These are phyloP conservation scores for Eucalyptus albens DNA, from an alignment of 345 rosid genomes.

Conservation along the genomic window DNA sequence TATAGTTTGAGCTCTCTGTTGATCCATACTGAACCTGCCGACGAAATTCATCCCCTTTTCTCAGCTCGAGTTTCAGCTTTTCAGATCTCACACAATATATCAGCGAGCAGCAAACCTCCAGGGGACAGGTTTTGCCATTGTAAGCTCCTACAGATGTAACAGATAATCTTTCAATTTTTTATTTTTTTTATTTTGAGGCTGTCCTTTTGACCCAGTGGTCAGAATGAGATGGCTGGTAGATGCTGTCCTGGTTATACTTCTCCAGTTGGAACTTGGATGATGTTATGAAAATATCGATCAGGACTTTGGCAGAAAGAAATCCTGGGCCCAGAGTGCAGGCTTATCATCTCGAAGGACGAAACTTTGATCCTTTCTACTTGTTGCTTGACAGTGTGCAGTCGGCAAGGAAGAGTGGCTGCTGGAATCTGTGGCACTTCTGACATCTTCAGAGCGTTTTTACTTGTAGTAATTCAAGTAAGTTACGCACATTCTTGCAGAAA, in stretches of 20 bases:
- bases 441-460: neutral
- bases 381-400: neutral
- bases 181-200: no score
- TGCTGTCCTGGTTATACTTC: neutral
- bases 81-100: neutral
- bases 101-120: neutral
- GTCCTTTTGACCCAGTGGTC: neutral
- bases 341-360: neutral
- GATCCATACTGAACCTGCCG: neutral
- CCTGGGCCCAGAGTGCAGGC: neutral
- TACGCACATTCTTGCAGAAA: neutral
- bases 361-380: neutral
- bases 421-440: neutral
- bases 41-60: neutral
- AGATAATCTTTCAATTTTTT: no score
- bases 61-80: neutral
- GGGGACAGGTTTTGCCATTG: neutral
- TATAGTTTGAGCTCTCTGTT: conserved; percentile 1
- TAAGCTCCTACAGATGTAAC: neutral
- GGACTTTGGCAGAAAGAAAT: neutral
- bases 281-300: neutral
- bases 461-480: neutral
- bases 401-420: neutral
- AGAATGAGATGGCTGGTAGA: neutral
- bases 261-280: neutral